These are phyloP conservation scores for Nitzschia putrida DNA, from an alignment of 108 stramenopile species.

Conservation along the genomic window DNA sequence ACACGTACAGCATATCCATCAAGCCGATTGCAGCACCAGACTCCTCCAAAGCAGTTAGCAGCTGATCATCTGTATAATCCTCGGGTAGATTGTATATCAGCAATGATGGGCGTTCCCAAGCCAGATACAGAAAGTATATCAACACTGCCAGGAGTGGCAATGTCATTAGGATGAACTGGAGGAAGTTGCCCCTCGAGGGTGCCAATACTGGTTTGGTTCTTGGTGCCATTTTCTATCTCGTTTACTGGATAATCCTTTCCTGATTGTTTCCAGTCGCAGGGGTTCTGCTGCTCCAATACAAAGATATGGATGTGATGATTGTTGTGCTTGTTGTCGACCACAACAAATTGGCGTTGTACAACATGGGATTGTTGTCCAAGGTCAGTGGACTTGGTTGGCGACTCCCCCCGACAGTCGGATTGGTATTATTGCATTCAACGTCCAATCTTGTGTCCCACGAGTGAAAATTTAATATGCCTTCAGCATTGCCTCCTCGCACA, in stretches of 20 bases:
- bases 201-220: constrained; percentile 4
- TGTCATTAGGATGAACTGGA: constrained; percentile 57
- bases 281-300: too few species aligned
- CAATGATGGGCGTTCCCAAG: constrained; percentile 40
- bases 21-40: constrained; percentile 24
- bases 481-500: too few species aligned
- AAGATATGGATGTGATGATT: too few species aligned
- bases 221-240: too few species aligned
- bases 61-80: constrained; percentile 32
- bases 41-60: constrained; percentile 9
- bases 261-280: too few species aligned
- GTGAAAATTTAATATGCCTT: too few species aligned
- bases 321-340: too few species aligned
- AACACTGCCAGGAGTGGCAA: constrained; percentile 60
- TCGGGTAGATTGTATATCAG: constrained; percentile 31
- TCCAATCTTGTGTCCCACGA: too few species aligned
- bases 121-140: constrained; percentile 63
- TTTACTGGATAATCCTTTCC: too few species aligned
- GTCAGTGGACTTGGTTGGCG: neutral
- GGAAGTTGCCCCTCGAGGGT: constrained; percentile 30
- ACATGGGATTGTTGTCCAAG: neutral
- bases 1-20: constrained; percentile 57
- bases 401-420: neutral
- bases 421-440: too few species aligned
- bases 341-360: neutral